Base-by-base conservation (phyloP, 306 rosid species). In the Quercus rubra region DNA sequence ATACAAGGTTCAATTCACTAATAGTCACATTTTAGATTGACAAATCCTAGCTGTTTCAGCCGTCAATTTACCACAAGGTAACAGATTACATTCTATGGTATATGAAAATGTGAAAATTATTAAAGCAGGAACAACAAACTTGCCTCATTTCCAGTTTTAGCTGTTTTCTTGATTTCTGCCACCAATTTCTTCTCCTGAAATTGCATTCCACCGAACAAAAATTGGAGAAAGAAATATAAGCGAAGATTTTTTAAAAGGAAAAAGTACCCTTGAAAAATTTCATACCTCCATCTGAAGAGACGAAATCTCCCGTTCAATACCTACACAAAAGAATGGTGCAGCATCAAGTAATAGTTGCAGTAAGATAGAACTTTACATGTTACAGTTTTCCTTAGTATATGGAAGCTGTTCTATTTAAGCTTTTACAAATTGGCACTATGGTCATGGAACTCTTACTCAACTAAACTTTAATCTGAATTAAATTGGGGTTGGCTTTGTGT, bases 121-220 rank as follows among this genome's bases (percentile, higher is more conserved):
- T 15, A 57, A 62, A 56, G 55, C 63, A 33, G 76, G 76, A 75
- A 56, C 61, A 74, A 28, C 11, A 49, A 78, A 79, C 81, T 82
- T 85, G 75, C 99, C 93, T 94, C 99, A 80, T 94, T 94, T 80
- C 99, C 97, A 1, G 95, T 94, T 90, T 94, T 94, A 27, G 99
- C 99, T 23, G 81, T 77, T 76, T 90, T 87, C 83, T 94, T 94
- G 74, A 92, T 94, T 83, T 94, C 99, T 8, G 99, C 99, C 81
- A 94, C 97, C 83, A 94, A 85, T 72, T 90, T 94, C 80, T 80
- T 94, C 86, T 94, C 99, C 99, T 94, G 86, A 81, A 87, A 49
- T 84, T 61, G 38, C 55, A 74, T 28, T 23, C 71, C 81, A 71
- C 21, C 35, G 14, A 78, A 51, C 75, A 75, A 71, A 73, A 75